Evolutionary conservation across 1,139 yeast genomes (phyloP), one percentile per base, ranked within the genome.

Genomic region (Sugiyamaella xylanicola): DNA sequence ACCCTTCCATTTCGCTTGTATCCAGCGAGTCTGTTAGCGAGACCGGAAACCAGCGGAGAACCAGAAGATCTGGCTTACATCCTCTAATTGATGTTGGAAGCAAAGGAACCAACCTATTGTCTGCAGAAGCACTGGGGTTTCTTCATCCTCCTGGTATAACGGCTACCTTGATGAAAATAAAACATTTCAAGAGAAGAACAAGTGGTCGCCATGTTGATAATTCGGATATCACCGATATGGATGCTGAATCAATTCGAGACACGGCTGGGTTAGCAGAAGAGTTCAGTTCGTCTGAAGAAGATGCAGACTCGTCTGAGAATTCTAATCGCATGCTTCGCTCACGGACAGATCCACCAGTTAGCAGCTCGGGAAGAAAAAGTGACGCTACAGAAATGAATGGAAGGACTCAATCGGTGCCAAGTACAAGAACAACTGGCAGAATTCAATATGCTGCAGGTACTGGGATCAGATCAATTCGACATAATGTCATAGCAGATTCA

Each of bases 101-200:
- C 21, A 19, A 36, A 13, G 19, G 16, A 16, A 20, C 4, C 17
- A 20, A 19, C 8, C 17, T 46, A 17, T 29, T 46, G n/a, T 46
- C 50, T n/a, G 50, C 43, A 4, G 50, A 46, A 36, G 50, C 50
- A 11, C 13, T 32, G 22, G 50, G 50, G 7, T 46, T 46, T 36
- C 50, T 46, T 19, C 21, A 46, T 15, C 50, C 50, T 37, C 50
- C 50, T 9, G 50, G 41, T 7, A 46, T 46, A 3, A 36, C 50
- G 1, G 41, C 43, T 5, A 46, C 37, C n/a, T 36, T 46, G 41
- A 46, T 16, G 50, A 46, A 20, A 8, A 20, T 46, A 20, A 46
- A 19, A 22, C 3, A 15, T 21, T 4, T 11, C 15, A 37, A 25
- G 35, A 36, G 32, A 25, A 7, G 32, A 25, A 25, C 32, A 25